These are phyloP conservation scores for Diplosphaera chodatii DNA, from an alignment of 139 green algal species.

Conservation along the genomic window DNA sequence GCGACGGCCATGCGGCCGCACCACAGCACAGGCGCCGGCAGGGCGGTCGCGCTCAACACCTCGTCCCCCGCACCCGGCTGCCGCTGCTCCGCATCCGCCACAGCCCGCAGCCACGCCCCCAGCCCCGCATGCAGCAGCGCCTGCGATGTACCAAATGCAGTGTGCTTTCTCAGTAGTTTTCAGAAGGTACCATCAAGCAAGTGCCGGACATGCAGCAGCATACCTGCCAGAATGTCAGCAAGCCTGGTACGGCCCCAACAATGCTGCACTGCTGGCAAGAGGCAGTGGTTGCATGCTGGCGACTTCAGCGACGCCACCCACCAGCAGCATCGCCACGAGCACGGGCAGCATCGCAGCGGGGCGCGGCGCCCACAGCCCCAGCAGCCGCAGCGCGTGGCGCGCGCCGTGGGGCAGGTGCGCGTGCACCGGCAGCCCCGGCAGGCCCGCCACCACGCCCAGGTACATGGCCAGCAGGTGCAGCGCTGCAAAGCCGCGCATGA, in stretches of 20 bases:
- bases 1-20: slow-evolving; percentile 9
- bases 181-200: too few relatives aligned
- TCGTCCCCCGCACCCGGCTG: background rate
- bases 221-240: too few relatives aligned
- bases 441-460: slow-evolving; percentile 3
- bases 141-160: slow-evolving; percentile 11
- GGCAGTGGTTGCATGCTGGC: too few relatives aligned
- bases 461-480: slow-evolving; percentile 26
- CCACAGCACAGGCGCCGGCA: background rate
- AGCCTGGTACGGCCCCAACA: too few relatives aligned
- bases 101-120: background rate
- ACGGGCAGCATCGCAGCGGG: slow-evolving; percentile 21
- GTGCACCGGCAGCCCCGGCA: slow-evolving; percentile 17
- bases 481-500: slow-evolving; percentile 20
- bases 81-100: background rate
- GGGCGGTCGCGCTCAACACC: background rate
- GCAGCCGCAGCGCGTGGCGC: background rate
- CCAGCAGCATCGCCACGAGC: slow-evolving; percentile 24
- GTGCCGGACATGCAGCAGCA: too few relatives aligned
- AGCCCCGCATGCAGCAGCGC: slow-evolving; percentile 18
- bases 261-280: too few relatives aligned
- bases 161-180: too few relatives aligned
- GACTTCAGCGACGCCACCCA: too few relatives aligned
- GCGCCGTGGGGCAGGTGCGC: background rate
- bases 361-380: slow-evolving; percentile 22